A percentile compares a stretch with the other conserved stretches of the same genome.
Conservation (phyloP, 495 filamentous ascomycete genomes). For the Aspergillus leporis region DNA sequence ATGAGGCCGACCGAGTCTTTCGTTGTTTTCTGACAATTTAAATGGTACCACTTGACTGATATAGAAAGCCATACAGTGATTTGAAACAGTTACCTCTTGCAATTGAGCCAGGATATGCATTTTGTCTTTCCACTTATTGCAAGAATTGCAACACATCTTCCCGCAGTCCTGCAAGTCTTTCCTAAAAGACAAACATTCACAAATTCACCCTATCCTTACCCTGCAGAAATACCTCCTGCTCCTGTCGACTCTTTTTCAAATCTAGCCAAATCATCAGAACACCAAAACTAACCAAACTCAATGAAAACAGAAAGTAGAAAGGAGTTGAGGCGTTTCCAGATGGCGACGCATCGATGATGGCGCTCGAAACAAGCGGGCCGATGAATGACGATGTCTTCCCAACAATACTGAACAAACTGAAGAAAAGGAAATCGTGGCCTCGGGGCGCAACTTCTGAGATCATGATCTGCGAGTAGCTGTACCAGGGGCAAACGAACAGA, state of each 20-base stretch:
- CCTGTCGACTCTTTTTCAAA: conserved; percentile 56
- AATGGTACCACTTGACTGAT: too few relatives aligned
- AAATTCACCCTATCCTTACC: conserved; percentile 27
- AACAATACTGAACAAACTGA: conserved; percentile 65
- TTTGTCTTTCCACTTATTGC: too few relatives aligned
- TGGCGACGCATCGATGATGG: conserved; percentile 63
- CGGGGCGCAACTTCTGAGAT: conserved; percentile 66
- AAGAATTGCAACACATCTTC: too few relatives aligned
- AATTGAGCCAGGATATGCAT: too few relatives aligned
- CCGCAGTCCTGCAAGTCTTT: too few relatives aligned
- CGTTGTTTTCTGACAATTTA: too few relatives aligned
- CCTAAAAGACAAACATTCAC: background rate
- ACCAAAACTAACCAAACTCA: conserved; percentile 55
- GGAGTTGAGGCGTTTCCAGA: conserved; percentile 55
- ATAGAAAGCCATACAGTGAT: too few relatives aligned
- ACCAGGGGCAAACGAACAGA: conserved; percentile 67
- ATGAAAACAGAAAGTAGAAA: conserved; percentile 63
- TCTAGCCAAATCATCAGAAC: conserved; percentile 55
- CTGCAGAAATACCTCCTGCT: conserved; percentile 55
- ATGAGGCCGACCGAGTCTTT: too few relatives aligned
- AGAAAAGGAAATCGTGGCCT: conserved; percentile 67
- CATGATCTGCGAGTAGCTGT: conserved; percentile 68
- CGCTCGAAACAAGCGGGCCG: conserved; percentile 62
- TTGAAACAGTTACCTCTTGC: too few relatives aligned
- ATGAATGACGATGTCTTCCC: conserved; percentile 66